A percentile compares a stretch with the other conserved stretches of the same genome.
Evolutionary conservation across 352 stramenopile genomes (phyloP).

Genomic region (Globisporangium echinulatum): DNA sequence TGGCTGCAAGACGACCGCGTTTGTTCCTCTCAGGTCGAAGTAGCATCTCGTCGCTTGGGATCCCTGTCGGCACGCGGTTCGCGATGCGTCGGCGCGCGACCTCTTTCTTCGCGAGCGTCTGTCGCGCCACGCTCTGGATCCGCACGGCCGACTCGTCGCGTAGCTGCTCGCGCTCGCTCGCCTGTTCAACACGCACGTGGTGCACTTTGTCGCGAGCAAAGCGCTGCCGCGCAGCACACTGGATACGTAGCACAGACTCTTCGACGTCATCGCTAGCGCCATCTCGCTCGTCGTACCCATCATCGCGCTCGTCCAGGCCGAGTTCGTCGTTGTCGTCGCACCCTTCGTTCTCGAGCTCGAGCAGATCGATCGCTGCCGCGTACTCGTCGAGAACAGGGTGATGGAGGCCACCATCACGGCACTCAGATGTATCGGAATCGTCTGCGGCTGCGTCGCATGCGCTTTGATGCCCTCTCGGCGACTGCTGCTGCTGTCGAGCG

Average conservation of each 20-base stretch:
- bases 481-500: conserved; percentile 4
- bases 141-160: conserved; percentile 14
- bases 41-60: conserved; percentile 14
- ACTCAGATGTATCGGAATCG: neutral
- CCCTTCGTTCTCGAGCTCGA: neutral
- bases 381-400: neutral
- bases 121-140: conserved; percentile 34
- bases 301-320: neutral
- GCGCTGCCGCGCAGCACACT: conserved; percentile 38
- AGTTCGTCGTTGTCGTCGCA: conserved; percentile 2
- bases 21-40: neutral
- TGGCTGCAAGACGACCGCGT: neutral
- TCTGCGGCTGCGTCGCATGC: neutral
- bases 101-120: conserved; percentile 36
- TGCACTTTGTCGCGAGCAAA: conserved; percentile 24
- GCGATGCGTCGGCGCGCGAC: conserved; percentile 23
- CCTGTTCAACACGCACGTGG: conserved; percentile 19
- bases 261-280: neutral
- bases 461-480: neutral
- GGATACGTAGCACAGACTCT: conserved; percentile 34
- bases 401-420: too few relatives aligned
- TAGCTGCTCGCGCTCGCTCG: conserved; percentile 1
- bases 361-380: neutral
- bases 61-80: conserved; percentile 23
- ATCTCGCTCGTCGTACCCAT: neutral